Percentiles rank a stretch among this genome's conserved stretches.
These are phyloP conservation scores for Tylopilus vinaceipallidus DNA, from an alignment of 768 basidiomycete genomes.

Conservation along the genomic window DNA sequence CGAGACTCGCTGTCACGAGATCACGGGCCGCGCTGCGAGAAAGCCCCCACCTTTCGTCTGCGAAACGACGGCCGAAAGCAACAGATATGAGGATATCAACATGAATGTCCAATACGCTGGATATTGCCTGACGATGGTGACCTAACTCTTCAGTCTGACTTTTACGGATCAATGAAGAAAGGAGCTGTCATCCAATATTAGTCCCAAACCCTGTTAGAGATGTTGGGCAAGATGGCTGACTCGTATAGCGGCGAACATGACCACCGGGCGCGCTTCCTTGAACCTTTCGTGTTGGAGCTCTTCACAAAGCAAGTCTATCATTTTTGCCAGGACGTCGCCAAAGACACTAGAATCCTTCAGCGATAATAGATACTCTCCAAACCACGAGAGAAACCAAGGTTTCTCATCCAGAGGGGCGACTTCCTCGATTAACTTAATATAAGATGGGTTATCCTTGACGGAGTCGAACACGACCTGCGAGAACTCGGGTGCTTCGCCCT, in stretches of 20 bases:
- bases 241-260: slow-evolving; percentile 57
- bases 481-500: slow-evolving; percentile 64
- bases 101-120: slow-evolving; percentile 50
- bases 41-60: slow-evolving; percentile 40
- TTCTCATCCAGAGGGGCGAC: slow-evolving; percentile 32
- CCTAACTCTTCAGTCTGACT: slow-evolving; percentile 27
- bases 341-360: slow-evolving; percentile 47
- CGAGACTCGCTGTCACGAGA: slow-evolving; percentile 37
- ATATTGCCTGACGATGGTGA: slow-evolving; percentile 31
- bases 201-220: slow-evolving; percentile 1
- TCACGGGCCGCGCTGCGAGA: slow-evolving; percentile 41
- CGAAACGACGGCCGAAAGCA: slow-evolving; percentile 41
- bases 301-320: slow-evolving; percentile 73
- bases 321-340: slow-evolving; percentile 68
- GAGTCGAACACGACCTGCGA: slow-evolving; percentile 79
- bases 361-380: slow-evolving; percentile 60
- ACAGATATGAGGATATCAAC: slow-evolving; percentile 44
- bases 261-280: slow-evolving; percentile 51
- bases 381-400: slow-evolving; percentile 61
- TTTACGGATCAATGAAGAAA: slow-evolving; percentile 34
- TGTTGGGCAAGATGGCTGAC: slow-evolving; percentile 43
- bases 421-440: slow-evolving; percentile 44
- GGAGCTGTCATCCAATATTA: slow-evolving; percentile 27
- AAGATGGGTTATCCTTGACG: slow-evolving; percentile 74
- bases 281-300: slow-evolving; percentile 80